Evolutionary conservation across 441 rosid species (phyloP).

Genomic region (Gossypium trilobum): DNA sequence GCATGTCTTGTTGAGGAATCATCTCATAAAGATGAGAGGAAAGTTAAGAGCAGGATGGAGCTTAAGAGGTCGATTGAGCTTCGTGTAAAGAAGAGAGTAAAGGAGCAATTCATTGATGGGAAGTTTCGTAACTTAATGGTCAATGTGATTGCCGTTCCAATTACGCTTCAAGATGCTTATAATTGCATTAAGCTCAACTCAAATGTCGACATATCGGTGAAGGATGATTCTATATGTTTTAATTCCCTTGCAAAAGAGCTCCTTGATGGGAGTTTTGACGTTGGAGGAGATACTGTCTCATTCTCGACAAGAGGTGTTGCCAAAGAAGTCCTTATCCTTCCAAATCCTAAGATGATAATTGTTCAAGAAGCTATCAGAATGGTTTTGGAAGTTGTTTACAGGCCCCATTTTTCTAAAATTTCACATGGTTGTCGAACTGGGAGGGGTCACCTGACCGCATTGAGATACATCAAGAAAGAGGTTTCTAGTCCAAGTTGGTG

Average conservation of each 20-base stretch:
- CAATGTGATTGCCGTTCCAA: constrained; percentile 55
- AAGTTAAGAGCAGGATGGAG: constrained; percentile 55
- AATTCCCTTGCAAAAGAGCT: constrained; percentile 56
- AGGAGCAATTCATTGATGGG: constrained; percentile 55
- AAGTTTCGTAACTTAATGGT: constrained; percentile 48
- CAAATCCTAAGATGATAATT: constrained; percentile 51
- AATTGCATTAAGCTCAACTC: constrained; percentile 56
- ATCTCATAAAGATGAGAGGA: constrained; percentile 28
- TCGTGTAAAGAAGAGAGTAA: constrained; percentile 68
- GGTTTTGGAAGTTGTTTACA: constrained; percentile 65
- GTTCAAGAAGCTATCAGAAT: constrained; percentile 82
- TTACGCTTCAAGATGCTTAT: constrained; percentile 69
- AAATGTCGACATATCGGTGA: constrained; percentile 34
- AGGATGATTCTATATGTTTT: constrained; percentile 30
- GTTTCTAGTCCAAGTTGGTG: constrained; percentile 70
- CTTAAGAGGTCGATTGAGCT: constrained; percentile 56
- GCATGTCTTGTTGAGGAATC: constrained; percentile 63
- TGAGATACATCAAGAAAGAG: constrained; percentile 60
- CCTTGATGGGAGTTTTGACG: constrained; percentile 44
- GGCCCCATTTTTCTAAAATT: constrained; percentile 72
- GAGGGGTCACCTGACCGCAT: constrained; percentile 57
- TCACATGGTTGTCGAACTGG: constrained; percentile 95
- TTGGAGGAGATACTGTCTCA: constrained; percentile 41
- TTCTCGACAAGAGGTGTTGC: constrained; percentile 47
- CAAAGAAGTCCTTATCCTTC: constrained; percentile 66